Conservation (phyloP, 1,139 yeast genomes). For the Protomyces inundatus region DNA sequence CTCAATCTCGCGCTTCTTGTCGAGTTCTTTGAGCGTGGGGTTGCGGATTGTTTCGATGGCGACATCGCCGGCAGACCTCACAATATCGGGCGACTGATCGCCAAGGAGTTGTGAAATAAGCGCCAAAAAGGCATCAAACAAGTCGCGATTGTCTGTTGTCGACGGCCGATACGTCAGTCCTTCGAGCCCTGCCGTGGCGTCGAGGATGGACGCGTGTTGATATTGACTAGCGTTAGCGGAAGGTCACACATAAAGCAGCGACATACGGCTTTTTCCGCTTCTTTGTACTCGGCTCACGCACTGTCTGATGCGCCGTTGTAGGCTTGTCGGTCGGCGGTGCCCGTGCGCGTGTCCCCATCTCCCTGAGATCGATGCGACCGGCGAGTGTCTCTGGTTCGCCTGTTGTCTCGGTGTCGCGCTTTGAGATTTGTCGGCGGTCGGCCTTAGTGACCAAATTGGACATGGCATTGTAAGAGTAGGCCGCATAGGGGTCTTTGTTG, state of each 20-base stretch:
- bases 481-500: slow-evolving; percentile 12
- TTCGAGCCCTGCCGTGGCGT: slow-evolving; percentile 41
- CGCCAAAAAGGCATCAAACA: slow-evolving; percentile 47
- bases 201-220: slow-evolving; percentile 33
- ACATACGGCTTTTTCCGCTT: slow-evolving; percentile 30
- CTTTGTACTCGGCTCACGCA: slow-evolving; percentile 10
- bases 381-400: slow-evolving; percentile 66
- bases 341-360: slow-evolving; percentile 59
- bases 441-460: slow-evolving; percentile 66
- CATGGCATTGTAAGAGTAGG: slow-evolving; percentile 46
- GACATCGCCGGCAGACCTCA: slow-evolving; percentile 59
- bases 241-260: not conserved
- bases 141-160: slow-evolving; percentile 44
- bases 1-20: slow-evolving; percentile 44
- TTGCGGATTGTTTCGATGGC: slow-evolving; percentile 56
- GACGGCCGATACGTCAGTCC: slow-evolving; percentile 51
- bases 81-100: slow-evolving; percentile 55
- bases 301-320: slow-evolving; percentile 21
- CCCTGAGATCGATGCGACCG: slow-evolving; percentile 59
- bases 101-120: slow-evolving; percentile 51
- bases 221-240: not conserved
- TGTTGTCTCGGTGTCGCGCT: slow-evolving; percentile 47
- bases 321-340: slow-evolving; percentile 31
- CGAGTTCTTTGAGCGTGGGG: slow-evolving; percentile 44
- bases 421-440: slow-evolving; percentile 49